A percentile compares a stretch with the other conserved stretches of the same genome.
These are phyloP conservation scores for Hypomyces perniciosus DNA, from an alignment of 2,329 filamentous ascomycete genomes.

Conservation along the genomic window DNA sequence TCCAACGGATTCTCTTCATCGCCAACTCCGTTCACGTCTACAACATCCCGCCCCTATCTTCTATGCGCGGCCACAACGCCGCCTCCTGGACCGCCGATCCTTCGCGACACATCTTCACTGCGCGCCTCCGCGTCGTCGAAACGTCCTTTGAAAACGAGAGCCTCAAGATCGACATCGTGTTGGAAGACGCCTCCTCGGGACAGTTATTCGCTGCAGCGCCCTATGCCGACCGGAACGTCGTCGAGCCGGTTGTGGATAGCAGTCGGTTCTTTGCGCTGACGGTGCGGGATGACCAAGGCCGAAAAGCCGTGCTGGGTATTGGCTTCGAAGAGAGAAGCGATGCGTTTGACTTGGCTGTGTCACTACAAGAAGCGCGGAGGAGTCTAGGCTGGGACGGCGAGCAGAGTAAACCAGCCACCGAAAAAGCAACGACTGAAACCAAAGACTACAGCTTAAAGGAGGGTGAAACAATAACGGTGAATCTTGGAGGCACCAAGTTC, in stretches of 20 bases:
- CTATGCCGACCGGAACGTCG: conserved; percentile 58
- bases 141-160: conserved; percentile 51
- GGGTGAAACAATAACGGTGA: conserved; percentile 82
- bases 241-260: conserved; percentile 75
- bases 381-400: conserved; percentile 54
- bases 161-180: conserved; percentile 67
- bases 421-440: conserved; percentile 31
- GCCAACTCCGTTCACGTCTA: conserved; percentile 74
- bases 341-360: conserved; percentile 79
- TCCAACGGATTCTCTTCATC: conserved; percentile 79
- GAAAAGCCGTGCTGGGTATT: conserved; percentile 74
- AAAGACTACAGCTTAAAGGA: conserved; percentile 82
- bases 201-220: conserved; percentile 80
- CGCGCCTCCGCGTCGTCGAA: conserved; percentile 71
- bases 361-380: conserved; percentile 71
- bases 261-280: conserved; percentile 79
- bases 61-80: conserved; percentile 73
- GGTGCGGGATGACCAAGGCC: conserved; percentile 67
- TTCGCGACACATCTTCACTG: conserved; percentile 76
- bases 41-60: conserved; percentile 73
- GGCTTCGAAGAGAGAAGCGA: conserved; percentile 83
- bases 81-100: conserved; percentile 68
- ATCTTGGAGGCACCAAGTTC: conserved; percentile 54
- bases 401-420: conserved; percentile 26
- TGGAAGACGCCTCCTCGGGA: conserved; percentile 68